phyloP scores from a whole-genome alignment of 352 stramenopile species.

The Thalassiosira hispida region DNA sequence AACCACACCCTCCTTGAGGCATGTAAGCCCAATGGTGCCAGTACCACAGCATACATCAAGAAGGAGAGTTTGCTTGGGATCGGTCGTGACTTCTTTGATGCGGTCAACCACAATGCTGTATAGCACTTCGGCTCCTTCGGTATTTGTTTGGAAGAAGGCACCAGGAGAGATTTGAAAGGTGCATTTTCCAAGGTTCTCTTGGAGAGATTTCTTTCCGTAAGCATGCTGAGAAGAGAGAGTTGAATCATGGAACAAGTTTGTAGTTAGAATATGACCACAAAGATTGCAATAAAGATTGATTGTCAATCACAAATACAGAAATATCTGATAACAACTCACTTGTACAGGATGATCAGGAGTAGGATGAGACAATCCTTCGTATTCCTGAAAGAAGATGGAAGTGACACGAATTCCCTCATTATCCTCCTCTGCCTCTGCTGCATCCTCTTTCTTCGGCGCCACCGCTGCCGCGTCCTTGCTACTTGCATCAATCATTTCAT shows the following conservation, averaged over 20 bases:
- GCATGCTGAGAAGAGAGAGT: slow-evolving; percentile 51
- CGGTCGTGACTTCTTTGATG: slow-evolving; percentile 73
- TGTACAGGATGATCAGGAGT: slow-evolving; percentile 90
- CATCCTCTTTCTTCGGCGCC: slow-evolving; percentile 20
- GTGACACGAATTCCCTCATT: slow-evolving; percentile 78
- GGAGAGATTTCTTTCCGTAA: slow-evolving; percentile 70
- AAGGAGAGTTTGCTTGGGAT: slow-evolving; percentile 87
- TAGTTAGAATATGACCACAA: too few species aligned
- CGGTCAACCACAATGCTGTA: slow-evolving; percentile 95
- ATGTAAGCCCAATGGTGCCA: slow-evolving; percentile 93
- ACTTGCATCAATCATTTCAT: too few species aligned
- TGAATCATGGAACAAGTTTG: background rate
- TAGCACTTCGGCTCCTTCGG: slow-evolving; percentile 91
- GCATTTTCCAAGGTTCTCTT: slow-evolving; percentile 71
- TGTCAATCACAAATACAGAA: slow-evolving; percentile 16
- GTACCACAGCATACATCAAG: slow-evolving; percentile 99
- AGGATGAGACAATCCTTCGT: slow-evolving; percentile 89
- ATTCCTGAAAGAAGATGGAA: slow-evolving; percentile 93
- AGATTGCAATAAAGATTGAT: too few species aligned
- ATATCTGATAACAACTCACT: too few species aligned
- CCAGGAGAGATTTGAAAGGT: slow-evolving; percentile 81
- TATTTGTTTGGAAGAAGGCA: slow-evolving; percentile 93
- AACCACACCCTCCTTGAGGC: slow-evolving; percentile 74
- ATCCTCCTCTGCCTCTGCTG: slow-evolving; percentile 8
- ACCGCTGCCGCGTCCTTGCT: too few species aligned